Base-by-base conservation (phyloP, 345 rosid genomes). In the Eucalyptus cloeziana region DNA sequence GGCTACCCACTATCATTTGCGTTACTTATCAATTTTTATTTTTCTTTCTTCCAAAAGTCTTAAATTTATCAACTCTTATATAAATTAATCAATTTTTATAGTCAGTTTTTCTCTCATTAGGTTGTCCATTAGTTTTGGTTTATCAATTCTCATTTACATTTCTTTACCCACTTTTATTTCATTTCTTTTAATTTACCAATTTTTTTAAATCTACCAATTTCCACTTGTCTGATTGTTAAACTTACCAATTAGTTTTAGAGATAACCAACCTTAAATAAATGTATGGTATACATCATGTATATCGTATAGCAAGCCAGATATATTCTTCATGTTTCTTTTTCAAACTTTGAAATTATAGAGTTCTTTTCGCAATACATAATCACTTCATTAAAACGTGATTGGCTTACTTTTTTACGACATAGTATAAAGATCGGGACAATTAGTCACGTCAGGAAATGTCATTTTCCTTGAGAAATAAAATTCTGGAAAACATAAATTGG, bases 1-100 rank as follows among this genome's bases (percentile, higher is more conserved):
- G 83, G 4, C 83, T 37, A 76, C 27, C 8, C 27, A 10, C 45
- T 37, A 71, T 37, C 81, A 10, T 71, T 71, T 19, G 45, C 27
- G 0, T 71, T 10, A 19, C 45, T 71, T 71, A 71, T 37, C 83
- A 71, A 37, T 3, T 10, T 10, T 37, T 71, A 19, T 71, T 71
- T 37, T 33, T 37, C 12, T 37, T 37, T 37, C 7, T 71, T 37
- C 0, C 13, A 19, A 19, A 19, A 0, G 4, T 21, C 25, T 37
- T 71, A 37, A 71, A 71, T 71, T 71, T 10, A 37, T 71, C 27
- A 37, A 71, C 7, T 71, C 44, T 71, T 33, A 33, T 71, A 71
- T 19, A 40, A 71, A 37, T 37, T 33, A 9, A 71, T 71, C 12
- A 10, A 71, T 21, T 71, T 71, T 1, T 71, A 71, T 71, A 17